Conservation (phyloP, 2,329 filamentous ascomycete species). For the Fusarium tanahbumbuense region DNA sequence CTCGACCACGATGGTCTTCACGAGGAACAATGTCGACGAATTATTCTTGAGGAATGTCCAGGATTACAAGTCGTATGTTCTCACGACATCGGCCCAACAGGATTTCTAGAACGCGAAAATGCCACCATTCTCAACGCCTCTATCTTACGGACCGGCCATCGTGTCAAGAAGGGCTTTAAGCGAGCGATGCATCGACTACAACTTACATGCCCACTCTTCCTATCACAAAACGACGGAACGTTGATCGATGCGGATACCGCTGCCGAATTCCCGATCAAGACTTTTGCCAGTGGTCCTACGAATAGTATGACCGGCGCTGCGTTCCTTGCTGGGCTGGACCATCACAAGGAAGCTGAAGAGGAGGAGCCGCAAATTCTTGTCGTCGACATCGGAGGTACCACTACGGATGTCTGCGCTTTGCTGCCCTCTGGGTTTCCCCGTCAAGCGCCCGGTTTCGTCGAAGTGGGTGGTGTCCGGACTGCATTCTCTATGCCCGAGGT, state of each 20-base stretch:
- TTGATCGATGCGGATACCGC: slow-evolving; percentile 61
- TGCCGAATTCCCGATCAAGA: slow-evolving; percentile 62
- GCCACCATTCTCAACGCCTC: slow-evolving; percentile 67
- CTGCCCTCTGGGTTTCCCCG: slow-evolving; percentile 69
- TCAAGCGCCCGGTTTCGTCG: slow-evolving; percentile 68
- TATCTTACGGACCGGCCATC: slow-evolving; percentile 59
- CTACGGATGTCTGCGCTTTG: slow-evolving; percentile 69
- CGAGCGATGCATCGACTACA: slow-evolving; percentile 58
- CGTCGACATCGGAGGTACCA: slow-evolving; percentile 71
- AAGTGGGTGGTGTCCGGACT: slow-evolving; percentile 68
- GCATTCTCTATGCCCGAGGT: slow-evolving; percentile 70
- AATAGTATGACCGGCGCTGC: slow-evolving; percentile 66
- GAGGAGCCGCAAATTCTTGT: slow-evolving; percentile 57
- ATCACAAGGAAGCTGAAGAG: slow-evolving; percentile 41
- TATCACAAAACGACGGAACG: slow-evolving; percentile 67
- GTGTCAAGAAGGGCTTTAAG: slow-evolving; percentile 60
- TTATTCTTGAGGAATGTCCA: slow-evolving; percentile 53
- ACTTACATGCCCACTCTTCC: slow-evolving; percentile 58
- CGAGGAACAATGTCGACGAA: slow-evolving; percentile 53
- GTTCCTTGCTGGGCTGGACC: slow-evolving; percentile 62
- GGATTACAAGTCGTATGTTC: slow-evolving; percentile 56
- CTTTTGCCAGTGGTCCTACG: slow-evolving; percentile 65
- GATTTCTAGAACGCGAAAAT: slow-evolving; percentile 62
- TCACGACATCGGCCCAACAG: slow-evolving; percentile 57
- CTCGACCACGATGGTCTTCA: slow-evolving; percentile 56